Percentiles rank a stretch among this genome's conserved stretches.
phyloP scores from a whole-genome alignment of 768 basidiomycete genomes.

The Lentinus brumalis region DNA sequence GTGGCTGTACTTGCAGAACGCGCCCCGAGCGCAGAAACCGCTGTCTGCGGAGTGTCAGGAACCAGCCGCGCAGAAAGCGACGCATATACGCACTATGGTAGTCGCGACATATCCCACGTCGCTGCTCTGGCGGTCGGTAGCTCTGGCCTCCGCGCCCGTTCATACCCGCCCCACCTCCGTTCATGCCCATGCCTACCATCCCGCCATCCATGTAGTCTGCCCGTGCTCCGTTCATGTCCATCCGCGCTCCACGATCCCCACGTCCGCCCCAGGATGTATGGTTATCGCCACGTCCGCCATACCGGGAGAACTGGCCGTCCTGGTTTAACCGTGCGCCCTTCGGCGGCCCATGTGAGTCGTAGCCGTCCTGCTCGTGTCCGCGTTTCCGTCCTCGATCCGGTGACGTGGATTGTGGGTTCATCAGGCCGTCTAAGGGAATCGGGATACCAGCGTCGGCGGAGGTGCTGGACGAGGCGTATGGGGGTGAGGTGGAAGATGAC shows the following conservation, averaged over 20 bases:
- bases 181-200: constrained; percentile 34
- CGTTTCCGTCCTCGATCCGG: constrained; percentile 68
- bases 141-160: constrained; percentile 55
- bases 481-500: constrained; percentile 35
- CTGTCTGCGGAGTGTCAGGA: constrained; percentile 55
- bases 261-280: constrained; percentile 44
- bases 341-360: constrained; percentile 58
- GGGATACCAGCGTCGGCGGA: constrained; percentile 69
- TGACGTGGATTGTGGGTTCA: constrained; percentile 47
- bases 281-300: constrained; percentile 46
- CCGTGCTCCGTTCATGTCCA: constrained; percentile 29
- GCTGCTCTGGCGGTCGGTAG: constrained; percentile 74
- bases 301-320: constrained; percentile 71
- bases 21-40: constrained; percentile 89
- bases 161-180: constrained; percentile 25
- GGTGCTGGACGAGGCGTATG: constrained; percentile 38
- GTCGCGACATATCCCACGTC: constrained; percentile 82
- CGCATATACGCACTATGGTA: constrained; percentile 76
- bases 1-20: constrained; percentile 89
- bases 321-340: constrained; percentile 72
- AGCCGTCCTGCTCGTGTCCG: constrained; percentile 60
- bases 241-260: constrained; percentile 36
- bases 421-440: constrained; percentile 70
- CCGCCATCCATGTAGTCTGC: constrained; percentile 33
- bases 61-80: constrained; percentile 3